Conservation (phyloP, 1,284 basidiomycete genomes). For the Erythrobasidium hasegawianum region DNA sequence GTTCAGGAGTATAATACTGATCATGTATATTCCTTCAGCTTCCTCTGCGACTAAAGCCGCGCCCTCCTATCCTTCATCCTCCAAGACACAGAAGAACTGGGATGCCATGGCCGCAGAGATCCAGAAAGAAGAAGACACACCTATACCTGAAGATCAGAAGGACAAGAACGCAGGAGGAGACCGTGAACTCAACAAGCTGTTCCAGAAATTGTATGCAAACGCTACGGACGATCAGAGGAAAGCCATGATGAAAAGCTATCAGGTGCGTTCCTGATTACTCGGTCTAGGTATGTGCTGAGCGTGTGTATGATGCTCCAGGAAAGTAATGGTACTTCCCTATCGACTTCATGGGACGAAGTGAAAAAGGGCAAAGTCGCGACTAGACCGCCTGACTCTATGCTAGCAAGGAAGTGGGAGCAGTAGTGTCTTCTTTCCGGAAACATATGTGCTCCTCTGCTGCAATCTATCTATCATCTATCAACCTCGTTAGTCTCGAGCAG, state of each 20-base stretch:
- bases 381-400: conserved; percentile 16
- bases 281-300: too few species aligned
- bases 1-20: not conserved
- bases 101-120: conserved; percentile 64
- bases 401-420: conserved; percentile 12
- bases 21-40: too few species aligned
- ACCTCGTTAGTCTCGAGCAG: too few species aligned
- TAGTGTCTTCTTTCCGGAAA: not conserved
- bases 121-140: conserved; percentile 35
- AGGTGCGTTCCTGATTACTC: too few species aligned
- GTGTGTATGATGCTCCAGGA: conserved; percentile 17
- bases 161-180: conserved; percentile 82
- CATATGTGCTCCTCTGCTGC: too few species aligned
- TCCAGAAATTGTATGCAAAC: conserved; percentile 64
- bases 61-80: conserved; percentile 43
- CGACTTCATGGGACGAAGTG: conserved; percentile 90
- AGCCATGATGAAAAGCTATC: conserved; percentile 95
- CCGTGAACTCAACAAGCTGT: conserved; percentile 49
- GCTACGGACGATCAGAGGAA: conserved; percentile 73
- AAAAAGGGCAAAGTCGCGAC: conserved; percentile 53
- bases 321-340: conserved; percentile 67
- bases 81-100: conserved; percentile 67
- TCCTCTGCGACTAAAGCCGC: not conserved
- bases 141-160: conserved; percentile 60
- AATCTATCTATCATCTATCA: too few species aligned